Evolutionary conservation across 805 yeast genomes (phyloP).

Genomic region (Sungouiozyma intestinalis): DNA sequence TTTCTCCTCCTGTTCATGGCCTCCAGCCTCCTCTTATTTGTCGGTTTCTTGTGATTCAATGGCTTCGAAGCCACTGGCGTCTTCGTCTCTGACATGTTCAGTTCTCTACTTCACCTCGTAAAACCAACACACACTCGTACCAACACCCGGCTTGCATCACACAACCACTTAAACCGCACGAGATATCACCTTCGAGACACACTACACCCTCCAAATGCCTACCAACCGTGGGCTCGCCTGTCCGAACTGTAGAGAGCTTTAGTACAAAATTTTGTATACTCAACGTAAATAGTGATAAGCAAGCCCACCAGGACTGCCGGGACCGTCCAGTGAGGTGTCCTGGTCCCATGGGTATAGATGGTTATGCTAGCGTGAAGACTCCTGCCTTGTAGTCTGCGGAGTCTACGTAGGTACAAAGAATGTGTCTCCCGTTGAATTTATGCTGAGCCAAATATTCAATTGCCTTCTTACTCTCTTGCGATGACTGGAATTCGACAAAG

Average conservation of each 20-base stretch:
- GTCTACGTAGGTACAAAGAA: conserved; percentile 52
- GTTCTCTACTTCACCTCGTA: neutral
- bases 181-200: no score
- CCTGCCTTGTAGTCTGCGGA: conserved; percentile 45
- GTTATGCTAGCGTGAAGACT: neutral
- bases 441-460: conserved; percentile 51
- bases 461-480: conserved; percentile 45
- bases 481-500: conserved; percentile 50
- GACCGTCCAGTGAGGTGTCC: no score
- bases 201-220: neutral
- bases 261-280: neutral
- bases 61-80: neutral
- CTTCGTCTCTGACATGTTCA: neutral
- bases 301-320: neutral
- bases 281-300: neutral
- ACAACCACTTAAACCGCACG: no score
- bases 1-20: neutral
- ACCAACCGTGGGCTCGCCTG: no score
- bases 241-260: no score
- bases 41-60: neutral
- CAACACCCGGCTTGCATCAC: no score
- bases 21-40: neutral
- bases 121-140: no score
- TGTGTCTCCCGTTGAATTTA: conserved; percentile 54
- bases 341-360: no score